A percentile compares a stretch with the other conserved stretches of the same genome.
These are phyloP conservation scores for Cetradonia linearis DNA, from an alignment of 495 filamentous ascomycete species.

Conservation along the genomic window DNA sequence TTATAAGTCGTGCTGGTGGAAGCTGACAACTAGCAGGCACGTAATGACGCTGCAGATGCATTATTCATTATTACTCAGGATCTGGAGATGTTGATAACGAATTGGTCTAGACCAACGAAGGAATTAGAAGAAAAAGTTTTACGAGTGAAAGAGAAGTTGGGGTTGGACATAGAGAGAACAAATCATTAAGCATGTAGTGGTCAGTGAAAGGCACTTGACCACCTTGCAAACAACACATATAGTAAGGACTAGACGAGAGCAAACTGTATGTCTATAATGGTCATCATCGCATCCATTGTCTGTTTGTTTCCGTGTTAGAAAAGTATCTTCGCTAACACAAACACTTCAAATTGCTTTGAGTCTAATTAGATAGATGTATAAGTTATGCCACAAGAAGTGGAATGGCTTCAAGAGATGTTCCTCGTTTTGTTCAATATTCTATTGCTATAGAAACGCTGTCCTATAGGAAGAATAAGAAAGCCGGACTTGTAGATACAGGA, in stretches of 20 bases:
- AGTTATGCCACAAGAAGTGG: too few relatives aligned
- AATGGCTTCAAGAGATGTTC: too few relatives aligned
- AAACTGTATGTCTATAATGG: neutral
- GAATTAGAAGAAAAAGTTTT: conserved; percentile 1
- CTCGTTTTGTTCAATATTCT: too few relatives aligned
- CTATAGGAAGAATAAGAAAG: too few relatives aligned
- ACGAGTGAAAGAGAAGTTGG: neutral
- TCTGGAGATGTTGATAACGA: conserved; percentile 21
- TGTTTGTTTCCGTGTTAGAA: neutral
- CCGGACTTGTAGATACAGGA: too few relatives aligned
- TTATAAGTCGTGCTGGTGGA: neutral
- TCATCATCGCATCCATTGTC: neutral
- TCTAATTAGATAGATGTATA: too few relatives aligned
- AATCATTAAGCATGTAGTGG: neutral
- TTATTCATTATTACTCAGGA: conserved; percentile 28
- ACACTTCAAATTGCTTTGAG: neutral
- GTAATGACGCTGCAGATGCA: conserved; percentile 35
- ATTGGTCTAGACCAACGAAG: conserved; percentile 21
- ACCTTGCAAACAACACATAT: neutral
- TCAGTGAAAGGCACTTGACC: neutral
- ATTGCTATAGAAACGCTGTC: too few relatives aligned
- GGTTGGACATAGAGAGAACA: neutral
- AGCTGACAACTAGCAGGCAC: conserved; percentile 21
- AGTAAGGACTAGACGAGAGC: neutral
- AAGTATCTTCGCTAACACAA: neutral